Percentiles rank a stretch among this genome's conserved stretches.
phyloP scores from a whole-genome alignment of 2,329 filamentous ascomycete species.

The Parascedosporium putredinis region DNA sequence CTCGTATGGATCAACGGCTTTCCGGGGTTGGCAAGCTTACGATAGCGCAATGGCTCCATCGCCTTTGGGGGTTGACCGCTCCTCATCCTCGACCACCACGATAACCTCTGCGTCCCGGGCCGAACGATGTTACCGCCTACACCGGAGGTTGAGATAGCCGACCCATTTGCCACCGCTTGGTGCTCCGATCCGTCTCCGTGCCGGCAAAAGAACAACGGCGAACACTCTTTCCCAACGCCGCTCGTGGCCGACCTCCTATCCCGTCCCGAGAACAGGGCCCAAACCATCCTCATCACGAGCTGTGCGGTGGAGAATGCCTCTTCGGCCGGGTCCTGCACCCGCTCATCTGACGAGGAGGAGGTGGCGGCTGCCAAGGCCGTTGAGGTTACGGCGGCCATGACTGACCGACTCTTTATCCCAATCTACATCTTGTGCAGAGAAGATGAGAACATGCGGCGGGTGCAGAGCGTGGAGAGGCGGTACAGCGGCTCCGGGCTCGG shows the following conservation, averaged over 20 bases:
- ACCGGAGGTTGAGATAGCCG: background rate
- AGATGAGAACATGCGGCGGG: constrained; percentile 17
- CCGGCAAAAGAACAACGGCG: constrained; percentile 16
- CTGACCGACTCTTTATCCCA: constrained; percentile 17
- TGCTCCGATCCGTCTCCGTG: constrained; percentile 14
- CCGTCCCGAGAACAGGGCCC: background rate
- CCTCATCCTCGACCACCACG: constrained; percentile 21
- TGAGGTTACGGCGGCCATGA: constrained; percentile 13
- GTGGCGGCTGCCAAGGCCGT: constrained; percentile 13
- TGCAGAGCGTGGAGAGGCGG: constrained; percentile 9
- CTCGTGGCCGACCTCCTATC: background rate
- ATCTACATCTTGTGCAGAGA: constrained; percentile 17
- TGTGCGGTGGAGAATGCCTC: background rate
- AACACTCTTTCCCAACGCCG: constrained; percentile 6
- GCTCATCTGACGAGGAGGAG: background rate
- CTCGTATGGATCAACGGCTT: constrained; percentile 22
- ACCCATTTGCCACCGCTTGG: constrained; percentile 11
- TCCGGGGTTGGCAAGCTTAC: constrained; percentile 21
- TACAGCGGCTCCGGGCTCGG: background rate
- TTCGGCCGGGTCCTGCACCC: background rate
- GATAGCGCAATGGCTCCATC: constrained; percentile 18
- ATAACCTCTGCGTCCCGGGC: constrained; percentile 1
- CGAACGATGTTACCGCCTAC: constrained; percentile 1
- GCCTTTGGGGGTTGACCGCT: constrained; percentile 14
- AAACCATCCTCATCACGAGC: constrained; percentile 8